Base-by-base conservation (phyloP, 2,329 filamentous ascomycete species). In the Cryphonectria carpinicola region DNA sequence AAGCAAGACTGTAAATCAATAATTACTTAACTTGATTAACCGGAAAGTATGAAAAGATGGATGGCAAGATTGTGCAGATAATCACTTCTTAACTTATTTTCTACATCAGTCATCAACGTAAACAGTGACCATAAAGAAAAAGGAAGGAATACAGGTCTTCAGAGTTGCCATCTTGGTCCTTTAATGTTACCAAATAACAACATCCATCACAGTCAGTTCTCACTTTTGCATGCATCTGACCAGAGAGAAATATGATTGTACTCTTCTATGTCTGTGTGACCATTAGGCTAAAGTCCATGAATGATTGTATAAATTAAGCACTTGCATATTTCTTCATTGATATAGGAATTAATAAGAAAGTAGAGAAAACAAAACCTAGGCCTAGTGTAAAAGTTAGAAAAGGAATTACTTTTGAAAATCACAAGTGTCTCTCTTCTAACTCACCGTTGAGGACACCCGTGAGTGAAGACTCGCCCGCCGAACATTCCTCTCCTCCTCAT, bases 401-500 rank as follows among this genome's bases (percentile, higher is more conserved):
- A 49, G 43, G 22, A 49, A 5, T 39, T 39, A 13, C 37, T 13
- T 11, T 49, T 17, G 22, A 58, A 8, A 37, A 58, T 1, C 17
- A 54, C 25, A 14, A 6, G 6, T 46, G 28, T 5, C 46, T 25
- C 10, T 11, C 11, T 11, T 11, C 10, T 39, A 3, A n/a, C 22
- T 66, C 13, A 25, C 49, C 39, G 60, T n/a, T 19, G 65, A 61
- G 25, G 54, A 41, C 17, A 37, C 8, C 0, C 28, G 58, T 6
- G 39, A 41, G 3, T 6, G 19, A 25, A 70, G 56, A 22, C 65
- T 67, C 14, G 70, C 61, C 65, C 64, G 62, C 4, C 67, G 25
- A 3, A 46, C 43, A 19, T 39, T 39, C 4, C 28, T 43, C 52
- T 67, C 68, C 64, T 67, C 64, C 4, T 72, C 68, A 13, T 70